Evolutionary conservation across 202 grass and related monocot species (phyloP), one percentile per base, ranked within the genome.

Genomic region (Zizania palustris): DNA sequence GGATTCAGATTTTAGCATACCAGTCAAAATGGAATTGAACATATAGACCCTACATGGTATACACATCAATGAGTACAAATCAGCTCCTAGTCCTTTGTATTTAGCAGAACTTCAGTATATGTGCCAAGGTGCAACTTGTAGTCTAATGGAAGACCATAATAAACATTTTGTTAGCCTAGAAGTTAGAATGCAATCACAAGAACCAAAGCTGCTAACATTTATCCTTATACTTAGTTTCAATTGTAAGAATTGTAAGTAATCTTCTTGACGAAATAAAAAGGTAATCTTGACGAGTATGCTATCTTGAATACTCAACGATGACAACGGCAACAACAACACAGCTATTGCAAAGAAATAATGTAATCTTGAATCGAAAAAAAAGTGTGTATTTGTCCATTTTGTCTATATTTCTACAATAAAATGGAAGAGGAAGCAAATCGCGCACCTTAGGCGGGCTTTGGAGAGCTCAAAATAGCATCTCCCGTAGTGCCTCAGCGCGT

Each of bases 391-490:
- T 57, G 54, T 60, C 7, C 55, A 60, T 60, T 60, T 60, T 15
- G 37, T 39, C 19, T 13, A 10, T 36, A 41, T 6, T 74, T 58
- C 35, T 16, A 48, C 6, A 83, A 11, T 11, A 83, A 34, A 81
- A 67, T 55, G 16, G 10, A 37, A 22, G 34, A 53, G 11, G 33
- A 9, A 72, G 41, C 69, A 64, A 68, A 78, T 33, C 20, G 57
- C 63, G 22, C 15, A 97, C 93, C 90, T 97, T 38, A 97, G 93
- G 21, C 90, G 90, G 60, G 90, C 93, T 77, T 97, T 93, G 63
- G 93, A 97, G 69, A 97, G 90, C 66, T 97, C 93, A 74, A 65
- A 91, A 76, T 97, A 97, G 80, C 93, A 97, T n/a, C 81, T 77
- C 11, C 90, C 85, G 11, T 97, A 97, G 60, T 91, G 83, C 19